Conservation (phyloP, 2,329 filamentous ascomycete genomes). For the Trichoderma cornu-damae region DNA sequence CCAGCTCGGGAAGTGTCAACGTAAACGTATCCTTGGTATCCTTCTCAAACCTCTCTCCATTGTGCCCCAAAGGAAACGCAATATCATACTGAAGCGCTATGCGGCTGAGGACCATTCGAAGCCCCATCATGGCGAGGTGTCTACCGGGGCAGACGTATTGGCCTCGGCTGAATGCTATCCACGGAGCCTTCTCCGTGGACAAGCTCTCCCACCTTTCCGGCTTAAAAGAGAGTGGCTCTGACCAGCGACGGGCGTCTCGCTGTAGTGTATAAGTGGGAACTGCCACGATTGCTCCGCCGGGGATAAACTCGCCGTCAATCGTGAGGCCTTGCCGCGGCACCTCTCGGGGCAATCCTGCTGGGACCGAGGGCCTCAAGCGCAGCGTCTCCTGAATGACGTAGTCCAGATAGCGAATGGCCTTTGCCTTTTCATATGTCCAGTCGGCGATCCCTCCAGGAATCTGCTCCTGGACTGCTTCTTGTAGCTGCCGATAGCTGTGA, state of each 20-base stretch:
- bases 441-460: constrained; percentile 8
- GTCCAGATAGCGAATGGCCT: constrained; percentile 27
- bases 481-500: neutral
- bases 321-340: constrained; percentile 35
- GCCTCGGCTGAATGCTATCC: constrained; percentile 20
- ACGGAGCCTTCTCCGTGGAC: neutral
- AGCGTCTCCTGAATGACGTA: constrained; percentile 37
- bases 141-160: constrained; percentile 35
- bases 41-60: neutral
- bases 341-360: constrained; percentile 31
- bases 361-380: constrained; percentile 36
- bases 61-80: constrained; percentile 23
- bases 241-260: constrained; percentile 22
- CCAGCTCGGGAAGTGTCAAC: neutral
- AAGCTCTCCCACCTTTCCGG: constrained; percentile 32
- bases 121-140: constrained; percentile 33
- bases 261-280: constrained; percentile 20
- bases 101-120: constrained; percentile 16
- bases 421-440: constrained; percentile 18
- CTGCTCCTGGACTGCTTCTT: neutral
- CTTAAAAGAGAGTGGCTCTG: constrained; percentile 26
- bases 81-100: constrained; percentile 18
- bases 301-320: constrained; percentile 31
- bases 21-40: constrained; percentile 1
- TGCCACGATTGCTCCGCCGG: constrained; percentile 34